A percentile compares a stretch with the other conserved stretches of the same genome.
phyloP scores from a whole-genome alignment of 129 eudicot species.

The Centella asiatica region DNA sequence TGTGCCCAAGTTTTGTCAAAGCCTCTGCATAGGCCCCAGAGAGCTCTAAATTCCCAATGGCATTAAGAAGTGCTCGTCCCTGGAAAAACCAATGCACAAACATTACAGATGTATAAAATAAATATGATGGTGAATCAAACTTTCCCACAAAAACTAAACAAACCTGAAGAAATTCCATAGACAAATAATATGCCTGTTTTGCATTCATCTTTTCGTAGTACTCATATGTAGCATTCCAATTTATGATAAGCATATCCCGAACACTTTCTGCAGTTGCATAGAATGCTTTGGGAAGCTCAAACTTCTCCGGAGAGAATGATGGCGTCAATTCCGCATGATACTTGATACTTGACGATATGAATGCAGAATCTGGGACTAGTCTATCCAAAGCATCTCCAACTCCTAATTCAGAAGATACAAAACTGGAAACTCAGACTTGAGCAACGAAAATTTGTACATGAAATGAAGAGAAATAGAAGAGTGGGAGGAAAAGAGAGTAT shows the following conservation, averaged over 20 bases:
- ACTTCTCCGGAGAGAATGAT: slow-evolving; percentile 42
- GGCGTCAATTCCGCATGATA: slow-evolving; percentile 68
- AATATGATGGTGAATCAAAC: slow-evolving; percentile 1
- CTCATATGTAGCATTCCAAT: slow-evolving; percentile 55
- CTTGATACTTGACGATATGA: slow-evolving; percentile 48
- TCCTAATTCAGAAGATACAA: slow-evolving; percentile 21
- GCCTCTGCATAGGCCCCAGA: slow-evolving; percentile 63
- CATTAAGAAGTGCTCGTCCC: slow-evolving; percentile 69
- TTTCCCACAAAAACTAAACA: slow-evolving; percentile 8
- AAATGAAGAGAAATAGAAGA: not conserved
- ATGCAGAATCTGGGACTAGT: slow-evolving; percentile 35
- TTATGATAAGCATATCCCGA: slow-evolving; percentile 43
- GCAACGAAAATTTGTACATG: too few species aligned
- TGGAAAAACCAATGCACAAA: slow-evolving; percentile 15
- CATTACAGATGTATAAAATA: slow-evolving; percentile 1
- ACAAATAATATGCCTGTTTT: slow-evolving; percentile 57
- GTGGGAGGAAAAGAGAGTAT: too few species aligned
- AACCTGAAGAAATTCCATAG: slow-evolving; percentile 79
- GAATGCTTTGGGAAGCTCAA: slow-evolving; percentile 55
- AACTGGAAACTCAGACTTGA: not conserved
- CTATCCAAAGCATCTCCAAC: slow-evolving; percentile 26
- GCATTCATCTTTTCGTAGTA: slow-evolving; percentile 43
- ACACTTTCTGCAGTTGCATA: slow-evolving; percentile 66
- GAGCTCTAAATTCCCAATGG: slow-evolving; percentile 57
- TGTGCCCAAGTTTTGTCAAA: slow-evolving; percentile 45